A percentile compares a stretch with the other conserved stretches of the same genome.
Conservation (phyloP, 2,329 filamentous ascomycete species). For the Blastomyces silverae region DNA sequence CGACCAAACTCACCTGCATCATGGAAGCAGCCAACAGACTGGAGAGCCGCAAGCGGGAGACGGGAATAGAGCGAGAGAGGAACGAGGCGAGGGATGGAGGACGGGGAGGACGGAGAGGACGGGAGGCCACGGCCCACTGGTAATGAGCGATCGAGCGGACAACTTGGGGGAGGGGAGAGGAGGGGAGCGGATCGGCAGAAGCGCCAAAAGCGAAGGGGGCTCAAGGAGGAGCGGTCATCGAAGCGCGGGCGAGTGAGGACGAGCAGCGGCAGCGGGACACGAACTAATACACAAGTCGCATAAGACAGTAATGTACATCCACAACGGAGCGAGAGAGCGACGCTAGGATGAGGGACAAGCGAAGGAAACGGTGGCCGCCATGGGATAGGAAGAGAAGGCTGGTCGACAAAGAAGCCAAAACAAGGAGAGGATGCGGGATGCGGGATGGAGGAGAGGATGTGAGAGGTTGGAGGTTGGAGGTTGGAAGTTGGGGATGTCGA, state of each 20-base stretch:
- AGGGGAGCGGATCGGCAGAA: constrained; percentile 10
- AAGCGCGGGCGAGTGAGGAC: constrained; percentile 14
- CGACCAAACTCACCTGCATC: constrained; percentile 26
- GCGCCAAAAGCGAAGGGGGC: constrained; percentile 14
- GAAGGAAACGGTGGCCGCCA: background rate
- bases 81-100: constrained; percentile 27
- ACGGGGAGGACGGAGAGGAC: constrained; percentile 29
- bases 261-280: constrained; percentile 7
- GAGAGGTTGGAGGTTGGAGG: background rate
- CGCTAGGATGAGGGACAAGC: background rate
- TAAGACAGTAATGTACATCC: background rate
- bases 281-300: background rate
- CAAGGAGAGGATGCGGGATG: constrained; percentile 1
- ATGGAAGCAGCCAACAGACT: constrained; percentile 23
- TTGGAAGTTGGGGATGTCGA: background rate
- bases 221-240: constrained; percentile 7
- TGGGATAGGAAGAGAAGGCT: background rate
- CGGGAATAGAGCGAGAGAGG: constrained; percentile 28
- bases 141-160: constrained; percentile 22
- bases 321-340: constrained; percentile 1
- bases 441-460: background rate
- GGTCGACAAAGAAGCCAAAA: background rate
- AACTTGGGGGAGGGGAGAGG: constrained; percentile 16
- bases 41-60: constrained; percentile 29
- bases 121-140: constrained; percentile 28